Evolutionary conservation across 228 moss, liverwort and hornwort genomes (phyloP).

Genomic region (Sphagnum magellanicum): DNA sequence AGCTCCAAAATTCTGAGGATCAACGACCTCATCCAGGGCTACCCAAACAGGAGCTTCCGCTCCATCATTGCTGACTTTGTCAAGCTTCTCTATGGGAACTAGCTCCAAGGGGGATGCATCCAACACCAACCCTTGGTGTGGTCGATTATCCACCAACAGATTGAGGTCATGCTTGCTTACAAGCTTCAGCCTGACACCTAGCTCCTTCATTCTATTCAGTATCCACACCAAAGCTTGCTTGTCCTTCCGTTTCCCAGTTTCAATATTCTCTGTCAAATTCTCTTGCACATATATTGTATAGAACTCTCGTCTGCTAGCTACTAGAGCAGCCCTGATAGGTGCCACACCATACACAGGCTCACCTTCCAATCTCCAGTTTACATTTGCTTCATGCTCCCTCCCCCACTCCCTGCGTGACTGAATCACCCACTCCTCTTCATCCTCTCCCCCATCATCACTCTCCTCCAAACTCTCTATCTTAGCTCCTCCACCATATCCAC

Average conservation of each 20-base stretch:
- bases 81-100: slow-evolving; percentile 63
- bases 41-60: slow-evolving; percentile 71
- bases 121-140: slow-evolving; percentile 87
- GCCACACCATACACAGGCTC: slow-evolving; percentile 87
- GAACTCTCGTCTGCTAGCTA: slow-evolving; percentile 60
- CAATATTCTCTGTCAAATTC: slow-evolving; percentile 62
- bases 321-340: slow-evolving; percentile 68
- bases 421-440: slow-evolving; percentile 29
- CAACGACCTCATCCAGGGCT: slow-evolving; percentile 88
- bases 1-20: slow-evolving; percentile 96
- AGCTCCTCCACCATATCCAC: slow-evolving; percentile 23
- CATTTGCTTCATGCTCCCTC: slow-evolving; percentile 16
- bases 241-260: slow-evolving; percentile 75
- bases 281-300: slow-evolving; percentile 79
- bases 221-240: slow-evolving; percentile 78
- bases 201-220: slow-evolving; percentile 51
- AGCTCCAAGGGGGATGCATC: slow-evolving; percentile 90
- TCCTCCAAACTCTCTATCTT: slow-evolving; percentile 16
- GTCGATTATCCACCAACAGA: slow-evolving; percentile 82
- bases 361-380: slow-evolving; percentile 66
- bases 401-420: slow-evolving; percentile 15
- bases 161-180: slow-evolving; percentile 86
- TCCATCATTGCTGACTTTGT: slow-evolving; percentile 25
- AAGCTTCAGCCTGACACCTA: slow-evolving; percentile 59
- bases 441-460: slow-evolving; percentile 17